Evolutionary conservation across 2,329 filamentous ascomycete species (phyloP).

Genomic region (Chrysosporium keratinophilum): DNA sequence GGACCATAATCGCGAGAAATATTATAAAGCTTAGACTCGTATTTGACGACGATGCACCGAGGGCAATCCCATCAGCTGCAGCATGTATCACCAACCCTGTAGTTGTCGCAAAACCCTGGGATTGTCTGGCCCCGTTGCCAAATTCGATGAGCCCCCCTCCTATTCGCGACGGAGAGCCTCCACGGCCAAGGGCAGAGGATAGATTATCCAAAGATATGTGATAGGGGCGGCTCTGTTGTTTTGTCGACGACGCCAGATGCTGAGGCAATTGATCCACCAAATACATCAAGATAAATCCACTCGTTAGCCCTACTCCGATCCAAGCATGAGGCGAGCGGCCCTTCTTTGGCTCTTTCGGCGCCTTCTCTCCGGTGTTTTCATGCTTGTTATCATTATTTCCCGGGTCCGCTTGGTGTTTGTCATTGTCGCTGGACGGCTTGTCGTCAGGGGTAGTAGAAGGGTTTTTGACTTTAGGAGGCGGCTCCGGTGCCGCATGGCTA

Average conservation of each 20-base stretch:
- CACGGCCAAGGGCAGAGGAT: constrained; percentile 44
- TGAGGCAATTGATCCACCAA: constrained; percentile 78
- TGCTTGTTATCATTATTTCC: background rate
- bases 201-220: constrained; percentile 85
- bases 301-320: constrained; percentile 74
- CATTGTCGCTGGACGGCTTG: background rate
- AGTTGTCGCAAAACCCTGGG: constrained; percentile 63
- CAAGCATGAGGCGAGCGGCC: constrained; percentile 55
- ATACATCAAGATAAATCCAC: constrained; percentile 94
- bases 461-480: constrained; percentile 9
- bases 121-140: constrained; percentile 19
- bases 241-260: constrained; percentile 56
- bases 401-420: background rate
- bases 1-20: constrained; percentile 92
- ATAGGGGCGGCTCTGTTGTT: constrained; percentile 56
- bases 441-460: background rate
- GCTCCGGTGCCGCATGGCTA: background rate
- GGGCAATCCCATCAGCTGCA: constrained; percentile 85
- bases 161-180: constrained; percentile 31
- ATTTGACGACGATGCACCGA: constrained; percentile 79
- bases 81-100: constrained; percentile 93
- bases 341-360: constrained; percentile 23
- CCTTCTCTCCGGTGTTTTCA: background rate
- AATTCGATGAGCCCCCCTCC: constrained; percentile 29
- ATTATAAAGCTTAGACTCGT: constrained; percentile 77